phyloP scores from a whole-genome alignment of 1,139 yeast species.

The Suhomyces bolitotheri region DNA sequence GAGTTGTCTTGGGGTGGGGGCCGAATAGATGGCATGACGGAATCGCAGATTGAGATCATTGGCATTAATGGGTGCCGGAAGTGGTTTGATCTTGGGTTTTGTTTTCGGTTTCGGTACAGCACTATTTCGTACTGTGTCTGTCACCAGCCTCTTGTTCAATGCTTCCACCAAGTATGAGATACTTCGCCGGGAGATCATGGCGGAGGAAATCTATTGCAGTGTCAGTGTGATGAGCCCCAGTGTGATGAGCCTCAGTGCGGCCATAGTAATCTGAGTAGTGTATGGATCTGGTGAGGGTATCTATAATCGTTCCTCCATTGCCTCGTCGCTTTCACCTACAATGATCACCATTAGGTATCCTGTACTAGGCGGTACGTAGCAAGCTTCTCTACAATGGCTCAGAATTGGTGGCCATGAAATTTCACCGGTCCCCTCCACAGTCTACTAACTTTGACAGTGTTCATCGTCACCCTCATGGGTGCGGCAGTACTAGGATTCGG shows the following conservation, averaged over 20 bases:
- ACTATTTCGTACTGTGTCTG: not conserved
- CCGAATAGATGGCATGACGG: constrained; percentile 18
- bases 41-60: constrained; percentile 25
- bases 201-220: too few species aligned
- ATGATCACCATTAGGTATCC: constrained; percentile 10
- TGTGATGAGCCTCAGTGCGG: too few species aligned
- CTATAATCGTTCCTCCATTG: too few species aligned
- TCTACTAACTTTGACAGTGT: constrained; percentile 18
- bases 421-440: not conserved
- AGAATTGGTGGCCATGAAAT: not conserved
- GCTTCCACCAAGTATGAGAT: constrained; percentile 18
- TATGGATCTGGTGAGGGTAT: too few species aligned
- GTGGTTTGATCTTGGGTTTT: not conserved
- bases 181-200: constrained; percentile 9
- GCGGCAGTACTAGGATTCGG: constrained; percentile 57
- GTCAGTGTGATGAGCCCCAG: too few species aligned
- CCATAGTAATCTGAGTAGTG: too few species aligned
- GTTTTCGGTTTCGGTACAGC: not conserved
- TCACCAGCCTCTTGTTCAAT: not conserved
- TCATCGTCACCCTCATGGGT: constrained; percentile 20
- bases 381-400: not conserved
- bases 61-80: constrained; percentile 24
- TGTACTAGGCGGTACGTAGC: constrained; percentile 7
- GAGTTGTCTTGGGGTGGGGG: constrained; percentile 17
- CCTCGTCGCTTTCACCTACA: not conserved